These are phyloP conservation scores for Raffaelea deltoideospora DNA, from an alignment of 2,329 filamentous ascomycete species.

Conservation along the genomic window DNA sequence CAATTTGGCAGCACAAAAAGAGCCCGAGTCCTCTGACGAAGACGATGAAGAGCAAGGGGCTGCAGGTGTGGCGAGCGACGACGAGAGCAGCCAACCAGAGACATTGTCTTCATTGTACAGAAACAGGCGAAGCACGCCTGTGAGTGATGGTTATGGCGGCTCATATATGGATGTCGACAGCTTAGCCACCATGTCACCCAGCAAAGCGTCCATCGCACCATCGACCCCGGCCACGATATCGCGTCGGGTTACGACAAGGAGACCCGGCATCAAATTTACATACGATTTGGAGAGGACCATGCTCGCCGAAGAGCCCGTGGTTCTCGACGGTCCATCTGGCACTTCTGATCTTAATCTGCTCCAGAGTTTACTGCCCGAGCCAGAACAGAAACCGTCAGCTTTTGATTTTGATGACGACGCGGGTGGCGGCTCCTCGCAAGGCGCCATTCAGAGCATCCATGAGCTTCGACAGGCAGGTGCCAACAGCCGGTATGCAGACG, in stretches of 20 bases:
- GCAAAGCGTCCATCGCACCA: constrained; percentile 4
- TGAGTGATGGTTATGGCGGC: constrained; percentile 3
- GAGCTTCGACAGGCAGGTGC: constrained; percentile 51
- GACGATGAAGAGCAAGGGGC: neutral
- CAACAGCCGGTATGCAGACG: constrained; percentile 50
- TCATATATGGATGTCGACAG: constrained; percentile 8
- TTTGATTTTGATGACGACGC: constrained; percentile 28
- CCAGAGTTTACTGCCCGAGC: constrained; percentile 12
- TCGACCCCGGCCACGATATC: constrained; percentile 8
- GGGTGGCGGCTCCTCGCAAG: constrained; percentile 25
- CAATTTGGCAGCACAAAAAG: constrained; percentile 23
- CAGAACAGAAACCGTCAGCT: constrained; percentile 9
- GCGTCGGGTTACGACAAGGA: constrained; percentile 10
- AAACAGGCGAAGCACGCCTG: constrained; percentile 4
- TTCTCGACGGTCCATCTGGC: constrained; percentile 6
- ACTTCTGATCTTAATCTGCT: constrained; percentile 11
- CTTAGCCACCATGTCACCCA: constrained; percentile 6
- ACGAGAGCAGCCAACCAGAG: constrained; percentile 5
- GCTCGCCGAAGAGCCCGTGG: constrained; percentile 16
- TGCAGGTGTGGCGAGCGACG: neutral
- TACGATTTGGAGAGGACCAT: constrained; percentile 23
- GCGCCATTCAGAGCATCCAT: constrained; percentile 47
- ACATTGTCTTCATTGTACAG: constrained; percentile 2
- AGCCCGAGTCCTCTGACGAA: constrained; percentile 15
- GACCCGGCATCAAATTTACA: constrained; percentile 20